Percentiles rank a stretch among this genome's conserved stretches.
Conservation (phyloP, 768 basidiomycete species). For the Psilocybe azurescens region DNA sequence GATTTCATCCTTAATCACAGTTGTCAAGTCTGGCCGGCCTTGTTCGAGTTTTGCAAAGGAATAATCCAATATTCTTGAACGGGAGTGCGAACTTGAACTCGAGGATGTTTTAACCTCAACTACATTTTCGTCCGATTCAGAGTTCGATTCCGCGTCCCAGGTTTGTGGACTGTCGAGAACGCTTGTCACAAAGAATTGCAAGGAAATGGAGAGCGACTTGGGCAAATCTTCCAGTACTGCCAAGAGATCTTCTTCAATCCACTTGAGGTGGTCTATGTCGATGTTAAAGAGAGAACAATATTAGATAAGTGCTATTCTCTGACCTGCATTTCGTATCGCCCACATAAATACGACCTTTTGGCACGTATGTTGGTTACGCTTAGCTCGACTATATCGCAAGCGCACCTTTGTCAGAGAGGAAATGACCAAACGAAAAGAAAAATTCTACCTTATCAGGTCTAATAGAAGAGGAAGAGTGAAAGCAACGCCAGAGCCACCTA, state of each 20-base stretch:
- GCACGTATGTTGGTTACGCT: slow-evolving; percentile 27
- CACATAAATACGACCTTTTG: slow-evolving; percentile 46
- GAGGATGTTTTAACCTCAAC: slow-evolving; percentile 15
- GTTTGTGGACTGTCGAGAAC: slow-evolving; percentile 22
- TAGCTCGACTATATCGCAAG: slow-evolving; percentile 29
- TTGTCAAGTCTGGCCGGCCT: slow-evolving; percentile 49
- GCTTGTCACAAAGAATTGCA: slow-evolving; percentile 48
- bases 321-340: slow-evolving; percentile 47
- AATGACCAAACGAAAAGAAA: neutral
- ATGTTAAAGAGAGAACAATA: neutral
- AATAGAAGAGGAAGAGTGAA: slow-evolving; percentile 51
- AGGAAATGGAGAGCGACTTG: slow-evolving; percentile 35
- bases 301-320: slow-evolving; percentile 8
- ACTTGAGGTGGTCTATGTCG: slow-evolving; percentile 41
- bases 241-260: slow-evolving; percentile 48
- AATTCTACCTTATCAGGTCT: slow-evolving; percentile 43
- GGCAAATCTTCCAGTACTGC: slow-evolving; percentile 36
- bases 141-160: slow-evolving; percentile 26
- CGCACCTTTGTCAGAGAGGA: neutral
- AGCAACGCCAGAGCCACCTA: slow-evolving; percentile 57
- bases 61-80: slow-evolving; percentile 7
- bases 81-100: slow-evolving; percentile 7
- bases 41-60: slow-evolving; percentile 15
- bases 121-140: slow-evolving; percentile 24
- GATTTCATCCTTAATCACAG: slow-evolving; percentile 43